Base-by-base conservation (phyloP, 2,329 filamentous ascomycete species). In the Pseudopyrenochaeta lycopersici region DNA sequence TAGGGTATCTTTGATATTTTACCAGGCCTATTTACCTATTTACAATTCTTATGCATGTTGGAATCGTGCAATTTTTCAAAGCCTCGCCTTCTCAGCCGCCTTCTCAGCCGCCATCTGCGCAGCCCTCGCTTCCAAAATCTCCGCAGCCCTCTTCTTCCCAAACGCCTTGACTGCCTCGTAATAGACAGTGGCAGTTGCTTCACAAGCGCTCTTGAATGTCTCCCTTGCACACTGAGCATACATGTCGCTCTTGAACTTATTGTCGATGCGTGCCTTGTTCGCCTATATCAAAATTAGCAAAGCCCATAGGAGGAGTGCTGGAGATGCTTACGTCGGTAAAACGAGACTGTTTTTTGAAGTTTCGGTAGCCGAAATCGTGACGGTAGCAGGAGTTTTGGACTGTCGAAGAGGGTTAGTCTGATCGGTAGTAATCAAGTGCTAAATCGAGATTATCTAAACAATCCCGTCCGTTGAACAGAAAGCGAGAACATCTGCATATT, bases 291-390 rank as follows among this genome's bases (percentile, higher is more conserved):
- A 9, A 31, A 18, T 42, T 30, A 42, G 40, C 21, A 40, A 20
- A 23, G 14, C 27, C 10, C 3, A 21, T 17, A 27, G 23, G 3
- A 2, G 17, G 23, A 7, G 2, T 6, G n/a, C 12, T 20, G n/a
- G 20, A 17, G 4, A 17, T 29, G 6, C 71, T 4, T 53, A 38
- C 66, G 6, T 72, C 67, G 6, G 43, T 52, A 2, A 85, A 84
- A 2, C 83, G 78, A 2, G 47, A 68, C 62, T 85, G 82, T 1
- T 46, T 51, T 46, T 82, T 81, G 66, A 79, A 85, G 71, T 86
- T 86, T 15, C 77, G 72, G 54, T 71, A 70, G 4, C 82, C 83
- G 66, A 86, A 86, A 62, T 86, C 84, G 54, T 86, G 84, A 6
- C 84, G 81, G 53, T 82, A 69, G 73, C 67, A 70, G 1, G 57